phyloP scores from a whole-genome alignment of 495 filamentous ascomycete species.

The Penicillium diatomitis region DNA sequence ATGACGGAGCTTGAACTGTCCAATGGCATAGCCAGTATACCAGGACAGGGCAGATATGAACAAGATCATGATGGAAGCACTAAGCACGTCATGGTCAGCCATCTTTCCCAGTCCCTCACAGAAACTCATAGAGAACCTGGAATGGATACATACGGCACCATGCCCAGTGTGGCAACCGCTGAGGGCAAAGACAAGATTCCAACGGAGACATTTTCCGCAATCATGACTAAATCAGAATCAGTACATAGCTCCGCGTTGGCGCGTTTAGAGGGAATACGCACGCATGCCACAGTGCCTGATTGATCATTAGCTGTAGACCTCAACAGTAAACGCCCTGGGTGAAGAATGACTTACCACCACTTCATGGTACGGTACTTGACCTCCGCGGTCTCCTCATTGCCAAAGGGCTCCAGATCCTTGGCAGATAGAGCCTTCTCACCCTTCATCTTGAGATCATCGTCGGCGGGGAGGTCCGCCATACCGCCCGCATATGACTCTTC shows the following conservation, averaged over 20 bases:
- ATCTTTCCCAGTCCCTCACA: neutral
- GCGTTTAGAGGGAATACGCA: conserved; percentile 8
- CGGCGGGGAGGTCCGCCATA: conserved; percentile 1
- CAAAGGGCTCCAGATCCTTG: conserved; percentile 29
- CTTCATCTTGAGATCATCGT: conserved; percentile 9
- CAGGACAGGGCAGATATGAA: conserved; percentile 57
- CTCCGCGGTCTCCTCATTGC: conserved; percentile 31
- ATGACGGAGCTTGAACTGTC: conserved; percentile 27
- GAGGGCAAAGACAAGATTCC: conserved; percentile 56
- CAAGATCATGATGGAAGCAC: conserved; percentile 46
- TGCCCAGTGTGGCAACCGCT: conserved; percentile 54
- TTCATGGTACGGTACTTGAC: conserved; percentile 37
- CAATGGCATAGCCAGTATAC: conserved; percentile 30
- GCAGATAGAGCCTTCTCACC: conserved; percentile 10
- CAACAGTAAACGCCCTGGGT: too few relatives aligned
- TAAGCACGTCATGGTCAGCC: conserved; percentile 4
- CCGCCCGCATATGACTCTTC: conserved; percentile 11
- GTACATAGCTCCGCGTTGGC: neutral
- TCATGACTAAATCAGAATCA: conserved; percentile 34
- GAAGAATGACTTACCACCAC: conserved; percentile 28
- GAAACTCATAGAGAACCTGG: neutral
- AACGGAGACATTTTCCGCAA: conserved; percentile 59
- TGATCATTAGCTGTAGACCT: conserved; percentile 1
- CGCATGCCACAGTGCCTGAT: conserved; percentile 28
- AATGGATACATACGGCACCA: conserved; percentile 36